Percentiles rank a stretch among this genome's conserved stretches.
Evolutionary conservation across 83 land plant genomes (phyloP).

Genomic region (Diphasiastrum complanatum): DNA sequence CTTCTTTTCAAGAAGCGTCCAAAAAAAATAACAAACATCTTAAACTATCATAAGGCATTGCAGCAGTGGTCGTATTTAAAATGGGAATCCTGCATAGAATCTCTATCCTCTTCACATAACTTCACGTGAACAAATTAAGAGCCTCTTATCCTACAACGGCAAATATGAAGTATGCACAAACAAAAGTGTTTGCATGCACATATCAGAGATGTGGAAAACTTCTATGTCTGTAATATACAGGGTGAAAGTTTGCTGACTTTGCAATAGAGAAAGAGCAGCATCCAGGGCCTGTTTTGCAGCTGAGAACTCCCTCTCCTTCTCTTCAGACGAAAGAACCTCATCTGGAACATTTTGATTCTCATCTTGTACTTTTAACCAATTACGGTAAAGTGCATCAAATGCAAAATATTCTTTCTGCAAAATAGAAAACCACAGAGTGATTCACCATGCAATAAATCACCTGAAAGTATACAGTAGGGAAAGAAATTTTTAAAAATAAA

Average conservation of each 20-base stretch:
- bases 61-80: too few relatives aligned
- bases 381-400: slow-evolving; percentile 88
- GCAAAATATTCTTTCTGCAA: slow-evolving; percentile 72
- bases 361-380: slow-evolving; percentile 76
- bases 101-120: too few relatives aligned
- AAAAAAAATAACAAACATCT: neutral
- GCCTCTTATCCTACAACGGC: neutral
- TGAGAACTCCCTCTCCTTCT: slow-evolving; percentile 46
- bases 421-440: neutral
- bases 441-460: neutral
- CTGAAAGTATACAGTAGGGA: neutral
- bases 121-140: too few relatives aligned
- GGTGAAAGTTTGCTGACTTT: slow-evolving; percentile 29
- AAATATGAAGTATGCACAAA: neutral
- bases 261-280: slow-evolving; percentile 42
- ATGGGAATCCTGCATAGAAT: too few relatives aligned
- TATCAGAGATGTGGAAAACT: neutral
- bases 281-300: slow-evolving; percentile 66
- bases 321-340: slow-evolving; percentile 63
- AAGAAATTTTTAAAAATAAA: neutral
- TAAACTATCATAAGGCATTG: too few relatives aligned
- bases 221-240: neutral
- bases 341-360: slow-evolving; percentile 49
- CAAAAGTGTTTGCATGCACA: neutral
- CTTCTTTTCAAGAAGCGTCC: neutral